A percentile compares a stretch with the other conserved stretches of the same genome.
phyloP scores from a whole-genome alignment of 1,139 yeast species.

The Nematodospora anomalae region DNA sequence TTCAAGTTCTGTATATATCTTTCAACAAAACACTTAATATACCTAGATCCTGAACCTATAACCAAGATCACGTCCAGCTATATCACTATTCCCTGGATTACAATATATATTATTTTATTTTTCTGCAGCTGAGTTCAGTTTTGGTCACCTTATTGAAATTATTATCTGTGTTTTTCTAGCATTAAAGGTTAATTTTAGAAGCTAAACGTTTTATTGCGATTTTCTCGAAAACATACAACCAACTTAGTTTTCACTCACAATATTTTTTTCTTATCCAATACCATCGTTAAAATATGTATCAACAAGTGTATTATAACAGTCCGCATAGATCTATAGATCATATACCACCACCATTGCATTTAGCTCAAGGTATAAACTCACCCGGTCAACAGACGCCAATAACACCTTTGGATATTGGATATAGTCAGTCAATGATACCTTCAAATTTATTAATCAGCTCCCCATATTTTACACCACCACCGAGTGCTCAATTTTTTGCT shows the following conservation, averaged over 20 bases:
- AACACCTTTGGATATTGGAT: constrained; percentile 54
- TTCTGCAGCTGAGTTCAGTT: no score
- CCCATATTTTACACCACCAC: constrained; percentile 54
- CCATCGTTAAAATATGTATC: constrained; percentile 8
- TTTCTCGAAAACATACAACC: not conserved
- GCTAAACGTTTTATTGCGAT: not conserved
- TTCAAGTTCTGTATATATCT: no score
- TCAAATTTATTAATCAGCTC: constrained; percentile 66
- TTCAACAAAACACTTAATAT: no score
- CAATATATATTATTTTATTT: no score
- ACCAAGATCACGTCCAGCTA: no score
- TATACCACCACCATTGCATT: constrained; percentile 11
- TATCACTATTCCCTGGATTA: no score
- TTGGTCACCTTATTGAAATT: no score
- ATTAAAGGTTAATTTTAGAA: constrained; percentile 1
- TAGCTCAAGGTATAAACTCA: constrained; percentile 1
- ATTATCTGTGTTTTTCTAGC: not conserved
- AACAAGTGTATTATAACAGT: constrained; percentile 10
- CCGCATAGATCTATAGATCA: constrained; percentile 11
- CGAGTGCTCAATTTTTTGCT: constrained; percentile 15
- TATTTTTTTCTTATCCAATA: not conserved
- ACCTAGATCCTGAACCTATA: no score
- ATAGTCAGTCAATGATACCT: constrained; percentile 68
- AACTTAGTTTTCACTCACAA: not conserved
- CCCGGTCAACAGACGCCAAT: constrained; percentile 12